These are phyloP conservation scores for Amanita polypyramis DNA, from an alignment of 768 basidiomycete genomes.

Conservation along the genomic window DNA sequence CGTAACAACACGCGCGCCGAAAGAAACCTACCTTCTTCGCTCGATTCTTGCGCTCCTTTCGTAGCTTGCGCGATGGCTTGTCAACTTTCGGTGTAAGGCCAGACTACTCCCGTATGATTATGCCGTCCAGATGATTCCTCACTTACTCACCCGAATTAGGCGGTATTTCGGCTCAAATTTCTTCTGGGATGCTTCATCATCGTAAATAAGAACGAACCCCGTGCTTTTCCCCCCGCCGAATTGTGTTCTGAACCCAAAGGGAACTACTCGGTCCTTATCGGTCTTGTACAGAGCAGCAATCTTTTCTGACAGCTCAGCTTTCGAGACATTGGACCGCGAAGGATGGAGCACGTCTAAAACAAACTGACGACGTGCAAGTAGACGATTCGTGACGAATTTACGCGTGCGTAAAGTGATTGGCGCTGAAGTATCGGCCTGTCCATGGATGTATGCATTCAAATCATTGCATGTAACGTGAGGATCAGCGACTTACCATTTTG, in stretches of 20 bases:
- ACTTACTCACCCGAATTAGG: conserved; percentile 73
- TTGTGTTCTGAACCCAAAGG: conserved; percentile 89
- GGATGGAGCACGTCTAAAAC: conserved; percentile 93
- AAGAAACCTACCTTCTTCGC: conserved; percentile 75
- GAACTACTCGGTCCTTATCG: conserved; percentile 81
- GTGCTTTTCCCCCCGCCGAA: conserved; percentile 98
- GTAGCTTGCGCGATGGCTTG: conserved; percentile 90
- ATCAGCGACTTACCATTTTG: conserved; percentile 25
- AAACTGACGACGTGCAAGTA: conserved; percentile 93
- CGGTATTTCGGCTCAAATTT: conserved; percentile 97
- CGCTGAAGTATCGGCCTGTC: conserved; percentile 67
- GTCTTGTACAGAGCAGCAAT: conserved; percentile 90
- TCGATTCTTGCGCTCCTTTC: conserved; percentile 99
- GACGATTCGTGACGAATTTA: conserved; percentile 99
- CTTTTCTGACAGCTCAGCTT: conserved; percentile 85
- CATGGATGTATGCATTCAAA: conserved; percentile 11
- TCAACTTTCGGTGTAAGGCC: conserved; percentile 71
- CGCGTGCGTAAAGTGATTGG: conserved; percentile 95
- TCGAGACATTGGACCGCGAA: conserved; percentile 89
- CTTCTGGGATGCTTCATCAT: conserved; percentile 88
- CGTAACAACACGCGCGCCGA: conserved; percentile 4
- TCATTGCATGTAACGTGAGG: background rate
- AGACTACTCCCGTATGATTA: conserved; percentile 32
- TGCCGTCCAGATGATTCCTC: background rate
- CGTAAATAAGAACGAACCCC: conserved; percentile 96